Evolutionary conservation across 176 grass and related monocot species (phyloP).

Genomic region (Juncus effusus): DNA sequence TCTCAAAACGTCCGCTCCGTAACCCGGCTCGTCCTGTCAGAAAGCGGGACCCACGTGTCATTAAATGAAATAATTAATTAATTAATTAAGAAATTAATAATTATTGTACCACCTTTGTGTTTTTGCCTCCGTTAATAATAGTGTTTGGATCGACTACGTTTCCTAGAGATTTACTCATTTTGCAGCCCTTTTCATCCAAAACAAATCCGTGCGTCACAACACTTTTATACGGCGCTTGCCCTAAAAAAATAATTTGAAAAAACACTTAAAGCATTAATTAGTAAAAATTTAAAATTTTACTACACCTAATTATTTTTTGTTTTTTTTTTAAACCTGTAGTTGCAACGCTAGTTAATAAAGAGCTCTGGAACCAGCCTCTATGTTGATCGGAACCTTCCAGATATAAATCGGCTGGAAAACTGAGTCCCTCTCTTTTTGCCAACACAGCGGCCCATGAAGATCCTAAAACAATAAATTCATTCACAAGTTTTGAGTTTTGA

Average conservation of each 20-base stretch:
- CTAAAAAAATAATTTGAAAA: constrained; percentile 28
- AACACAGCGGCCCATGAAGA: constrained; percentile 96
- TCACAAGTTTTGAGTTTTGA: too few relatives aligned
- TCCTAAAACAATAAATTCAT: constrained; percentile 39
- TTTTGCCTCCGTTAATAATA: constrained; percentile 88
- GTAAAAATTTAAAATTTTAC: background rate
- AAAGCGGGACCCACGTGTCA: constrained; percentile 10
- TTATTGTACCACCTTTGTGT: constrained; percentile 43
- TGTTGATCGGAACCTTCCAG: constrained; percentile 98
- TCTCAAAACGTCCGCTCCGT: constrained; percentile 93
- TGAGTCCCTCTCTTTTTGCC: constrained; percentile 63
- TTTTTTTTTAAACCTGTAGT: constrained; percentile 50
- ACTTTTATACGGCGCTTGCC: constrained; percentile 82
- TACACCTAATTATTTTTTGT: too few relatives aligned
- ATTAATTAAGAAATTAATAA: background rate
- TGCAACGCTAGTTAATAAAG: constrained; percentile 88
- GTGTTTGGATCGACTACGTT: constrained; percentile 78
- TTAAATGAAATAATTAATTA: constrained; percentile 2
- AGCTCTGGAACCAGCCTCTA: constrained; percentile 98
- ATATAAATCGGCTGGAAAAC: constrained; percentile 82
- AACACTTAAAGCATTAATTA: background rate
- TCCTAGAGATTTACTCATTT: constrained; percentile 99
- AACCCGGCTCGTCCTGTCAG: constrained; percentile 74
- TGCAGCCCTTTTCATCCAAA: constrained; percentile 84
- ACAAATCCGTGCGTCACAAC: constrained; percentile 96